These are phyloP conservation scores for Citrus glauca DNA, from an alignment of 345 rosid genomes.

Conservation along the genomic window DNA sequence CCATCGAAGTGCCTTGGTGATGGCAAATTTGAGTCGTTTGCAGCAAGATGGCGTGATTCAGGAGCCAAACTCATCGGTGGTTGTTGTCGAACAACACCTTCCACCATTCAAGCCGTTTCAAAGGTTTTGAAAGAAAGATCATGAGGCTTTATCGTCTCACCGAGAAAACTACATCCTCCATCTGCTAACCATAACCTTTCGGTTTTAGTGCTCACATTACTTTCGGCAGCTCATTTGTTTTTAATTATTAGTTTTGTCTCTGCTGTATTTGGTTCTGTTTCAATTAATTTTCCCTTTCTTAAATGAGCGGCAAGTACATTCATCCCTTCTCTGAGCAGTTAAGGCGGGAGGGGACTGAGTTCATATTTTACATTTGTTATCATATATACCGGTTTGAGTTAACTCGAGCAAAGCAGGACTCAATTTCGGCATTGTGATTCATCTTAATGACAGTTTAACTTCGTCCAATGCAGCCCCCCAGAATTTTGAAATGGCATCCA, in stretches of 20 bases:
- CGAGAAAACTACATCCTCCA: not conserved
- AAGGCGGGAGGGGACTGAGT: not conserved
- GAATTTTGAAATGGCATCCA: no score
- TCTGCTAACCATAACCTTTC: not conserved
- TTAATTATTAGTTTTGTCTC: not conserved
- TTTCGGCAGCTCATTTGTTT: not conserved
- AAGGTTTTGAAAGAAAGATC: conserved; percentile 43
- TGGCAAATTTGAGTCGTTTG: conserved; percentile 52
- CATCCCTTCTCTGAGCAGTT: not conserved
- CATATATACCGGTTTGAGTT: no score
- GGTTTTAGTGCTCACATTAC: not conserved
- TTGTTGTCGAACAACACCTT: conserved; percentile 81
- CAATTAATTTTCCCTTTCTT: not conserved
- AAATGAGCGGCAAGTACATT: not conserved
- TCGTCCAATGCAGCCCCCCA: no score
- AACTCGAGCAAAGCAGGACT: no score
- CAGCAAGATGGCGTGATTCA: conserved; percentile 64
- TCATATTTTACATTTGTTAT: not conserved
- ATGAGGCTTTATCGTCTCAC: not conserved
- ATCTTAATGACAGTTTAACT: no score
- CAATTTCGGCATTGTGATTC: no score
- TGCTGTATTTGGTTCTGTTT: not conserved
- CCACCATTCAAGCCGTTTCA: conserved; percentile 62
- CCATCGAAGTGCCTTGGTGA: conserved; percentile 79
- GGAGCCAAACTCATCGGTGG: conserved; percentile 93